Base-by-base conservation (phyloP, 2,329 filamentous ascomycete species). In the Botrytis porri region DNA sequence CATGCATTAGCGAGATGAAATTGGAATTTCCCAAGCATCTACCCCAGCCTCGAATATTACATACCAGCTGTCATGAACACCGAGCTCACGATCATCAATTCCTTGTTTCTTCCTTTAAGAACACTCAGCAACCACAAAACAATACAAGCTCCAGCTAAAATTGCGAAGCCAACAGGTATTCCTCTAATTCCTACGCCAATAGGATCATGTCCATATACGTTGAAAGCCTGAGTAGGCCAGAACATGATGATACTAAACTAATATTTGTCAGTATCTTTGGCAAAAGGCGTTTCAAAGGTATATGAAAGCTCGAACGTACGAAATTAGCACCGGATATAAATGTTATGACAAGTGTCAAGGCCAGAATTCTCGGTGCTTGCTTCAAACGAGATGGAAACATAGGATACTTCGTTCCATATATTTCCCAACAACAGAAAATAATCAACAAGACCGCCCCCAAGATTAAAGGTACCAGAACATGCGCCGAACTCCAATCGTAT, bases 41-140 rank as follows among this genome's bases (percentile, higher is more conserved):
- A 1, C 20, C 7, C 25, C 29, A 6, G 7, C 22, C 20, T 35
- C 20, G 32, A 54, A 25, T 29, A 20, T 48, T 39, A 54, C 76
- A 84, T 88, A 78, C 87, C 88, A 32, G 88, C 89, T 1, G 90
- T 92, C 90, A 92, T 92, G 41, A 91, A 76, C 14, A 86, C 79
- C 5, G 87, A 89, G 74, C 87, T 87, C 43, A 85, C 81, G 69
- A 91, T 86, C 82, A 92, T 85, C 64, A 92, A 82, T 74, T 85
- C 84, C 73, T 86, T 87, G 76, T 89, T 91, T 73, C 86, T 85
- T 20, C 89, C 89, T 59, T 84, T 84, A 76, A 88, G 85, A 12
- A 86, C 80, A 35, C 86, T 87, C 37, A 92, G 83, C 4, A 91
- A 82, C 74, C 84, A 83, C 2, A 92, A 83, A 4, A 87, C 86